Evolutionary conservation across 805 yeast genomes (phyloP).

Genomic region (Suhomyces tanzawaensis): DNA sequence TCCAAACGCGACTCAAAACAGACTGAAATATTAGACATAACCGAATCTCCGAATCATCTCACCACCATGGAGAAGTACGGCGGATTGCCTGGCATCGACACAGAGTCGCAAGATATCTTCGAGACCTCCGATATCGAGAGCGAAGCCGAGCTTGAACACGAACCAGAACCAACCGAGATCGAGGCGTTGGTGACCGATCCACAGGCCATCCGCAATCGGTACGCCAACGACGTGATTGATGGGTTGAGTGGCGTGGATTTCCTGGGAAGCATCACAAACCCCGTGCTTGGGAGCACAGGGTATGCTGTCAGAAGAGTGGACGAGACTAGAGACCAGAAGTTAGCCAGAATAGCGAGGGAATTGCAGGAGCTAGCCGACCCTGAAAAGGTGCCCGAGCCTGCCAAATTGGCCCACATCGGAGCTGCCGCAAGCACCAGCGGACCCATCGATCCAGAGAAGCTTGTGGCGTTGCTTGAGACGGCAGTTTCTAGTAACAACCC

Average conservation of each 20-base stretch:
- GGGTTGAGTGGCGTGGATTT: slow-evolving; percentile 28
- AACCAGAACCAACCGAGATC: slow-evolving; percentile 3
- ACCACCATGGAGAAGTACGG: slow-evolving; percentile 13
- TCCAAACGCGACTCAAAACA: too few relatives aligned
- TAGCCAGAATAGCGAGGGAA: slow-evolving; percentile 39
- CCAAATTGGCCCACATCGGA: background rate
- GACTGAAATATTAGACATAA: too few relatives aligned
- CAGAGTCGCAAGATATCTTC: slow-evolving; percentile 34
- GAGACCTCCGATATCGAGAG: slow-evolving; percentile 49
- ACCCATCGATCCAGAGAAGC: slow-evolving; percentile 1
- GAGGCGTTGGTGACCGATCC: slow-evolving; percentile 1
- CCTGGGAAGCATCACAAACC: slow-evolving; percentile 29
- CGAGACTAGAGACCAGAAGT: slow-evolving; percentile 39
- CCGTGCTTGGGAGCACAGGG: slow-evolving; percentile 20
- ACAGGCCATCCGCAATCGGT: background rate
- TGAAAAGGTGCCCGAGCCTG: slow-evolving; percentile 7
- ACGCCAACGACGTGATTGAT: slow-evolving; percentile 14
- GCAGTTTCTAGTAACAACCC: background rate
- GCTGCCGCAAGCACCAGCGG: background rate
- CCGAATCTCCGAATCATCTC: too few relatives aligned
- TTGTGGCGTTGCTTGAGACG: slow-evolving; percentile 4
- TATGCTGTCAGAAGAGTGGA: slow-evolving; percentile 19
- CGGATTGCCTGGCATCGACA: slow-evolving; percentile 15
- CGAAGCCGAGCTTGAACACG: slow-evolving; percentile 16
- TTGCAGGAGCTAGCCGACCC: slow-evolving; percentile 30